Percentiles rank a stretch among this genome's conserved stretches.
Evolutionary conservation across 2,329 filamentous ascomycete species (phyloP).

Genomic region (Hymenoscyphus linearis): DNA sequence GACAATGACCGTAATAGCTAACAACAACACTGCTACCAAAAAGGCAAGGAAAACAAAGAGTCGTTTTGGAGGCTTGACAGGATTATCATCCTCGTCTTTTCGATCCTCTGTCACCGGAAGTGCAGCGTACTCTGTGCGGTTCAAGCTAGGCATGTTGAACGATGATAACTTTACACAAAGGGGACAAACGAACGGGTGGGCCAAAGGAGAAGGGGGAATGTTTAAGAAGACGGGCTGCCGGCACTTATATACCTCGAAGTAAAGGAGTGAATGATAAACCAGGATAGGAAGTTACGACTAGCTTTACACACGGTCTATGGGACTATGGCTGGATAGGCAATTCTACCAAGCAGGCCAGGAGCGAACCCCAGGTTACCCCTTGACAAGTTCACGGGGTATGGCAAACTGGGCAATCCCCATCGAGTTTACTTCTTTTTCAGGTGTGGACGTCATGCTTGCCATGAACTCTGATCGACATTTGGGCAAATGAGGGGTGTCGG

Average conservation of each 20-base stretch:
- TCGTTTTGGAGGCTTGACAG: conserved; percentile 6
- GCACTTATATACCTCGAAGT: background rate
- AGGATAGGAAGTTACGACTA: conserved; percentile 5
- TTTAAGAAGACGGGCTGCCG: background rate
- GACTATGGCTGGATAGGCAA: background rate
- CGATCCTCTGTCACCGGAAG: conserved; percentile 13
- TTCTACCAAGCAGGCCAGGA: background rate
- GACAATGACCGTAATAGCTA: background rate
- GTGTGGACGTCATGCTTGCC: background rate
- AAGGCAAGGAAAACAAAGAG: background rate
- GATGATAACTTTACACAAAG: background rate
- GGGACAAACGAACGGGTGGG: conserved; percentile 1
- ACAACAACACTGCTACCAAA: conserved; percentile 7
- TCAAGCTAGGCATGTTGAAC: conserved; percentile 10
- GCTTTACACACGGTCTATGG: background rate
- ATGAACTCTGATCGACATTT: background rate
- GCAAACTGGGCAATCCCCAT: background rate
- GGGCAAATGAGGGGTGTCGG: background rate
- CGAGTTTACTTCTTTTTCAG: background rate
- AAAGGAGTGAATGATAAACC: background rate
- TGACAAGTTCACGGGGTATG: background rate
- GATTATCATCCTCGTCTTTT: background rate
- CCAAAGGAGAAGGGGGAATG: background rate
- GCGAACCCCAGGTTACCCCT: background rate
- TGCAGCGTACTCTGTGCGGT: conserved; percentile 7